Evolutionary conservation across 2,329 filamentous ascomycete genomes (phyloP).

Genomic region (Diaporthe helianthi): DNA sequence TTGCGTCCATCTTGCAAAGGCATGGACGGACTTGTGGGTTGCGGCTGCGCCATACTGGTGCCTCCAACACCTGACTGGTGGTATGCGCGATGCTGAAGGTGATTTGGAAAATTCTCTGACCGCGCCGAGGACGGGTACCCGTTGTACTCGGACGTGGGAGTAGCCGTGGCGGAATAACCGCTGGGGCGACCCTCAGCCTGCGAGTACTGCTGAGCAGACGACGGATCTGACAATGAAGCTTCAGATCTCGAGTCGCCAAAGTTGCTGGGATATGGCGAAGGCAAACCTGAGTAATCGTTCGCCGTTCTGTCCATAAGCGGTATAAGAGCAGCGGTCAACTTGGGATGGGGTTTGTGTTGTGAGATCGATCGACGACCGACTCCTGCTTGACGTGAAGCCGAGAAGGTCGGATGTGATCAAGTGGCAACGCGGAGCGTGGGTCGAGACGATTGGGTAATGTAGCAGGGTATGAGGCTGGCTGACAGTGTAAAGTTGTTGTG

Average conservation of each 20-base stretch:
- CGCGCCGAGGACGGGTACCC: conserved; percentile 77
- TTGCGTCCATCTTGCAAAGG: conserved; percentile 81
- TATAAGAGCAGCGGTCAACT: conserved; percentile 14
- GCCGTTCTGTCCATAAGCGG: conserved; percentile 63
- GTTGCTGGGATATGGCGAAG: conserved; percentile 71
- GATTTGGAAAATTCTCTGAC: conserved; percentile 82
- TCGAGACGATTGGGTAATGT: conserved; percentile 1
- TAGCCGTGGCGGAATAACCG: conserved; percentile 78
- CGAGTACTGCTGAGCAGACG: conserved; percentile 90
- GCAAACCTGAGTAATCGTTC: conserved; percentile 81
- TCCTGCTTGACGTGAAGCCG: conserved; percentile 10
- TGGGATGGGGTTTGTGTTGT: not conserved
- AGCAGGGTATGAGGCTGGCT: conserved; percentile 3
- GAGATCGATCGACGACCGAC: conserved; percentile 36
- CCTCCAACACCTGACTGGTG: conserved; percentile 76
- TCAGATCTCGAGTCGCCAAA: conserved; percentile 80
- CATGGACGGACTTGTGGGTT: conserved; percentile 93
- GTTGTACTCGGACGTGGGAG: conserved; percentile 88
- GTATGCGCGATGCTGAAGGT: conserved; percentile 82
- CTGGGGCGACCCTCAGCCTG: conserved; percentile 78
- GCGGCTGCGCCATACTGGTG: conserved; percentile 93
- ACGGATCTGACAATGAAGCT: conserved; percentile 79
- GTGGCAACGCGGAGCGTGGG: conserved; percentile 7
- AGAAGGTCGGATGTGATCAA: conserved; percentile 15
- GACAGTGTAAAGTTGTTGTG: not conserved